Conservation (phyloP, 2,329 filamentous ascomycete genomes). For the Cladosporium sp. region DNA sequence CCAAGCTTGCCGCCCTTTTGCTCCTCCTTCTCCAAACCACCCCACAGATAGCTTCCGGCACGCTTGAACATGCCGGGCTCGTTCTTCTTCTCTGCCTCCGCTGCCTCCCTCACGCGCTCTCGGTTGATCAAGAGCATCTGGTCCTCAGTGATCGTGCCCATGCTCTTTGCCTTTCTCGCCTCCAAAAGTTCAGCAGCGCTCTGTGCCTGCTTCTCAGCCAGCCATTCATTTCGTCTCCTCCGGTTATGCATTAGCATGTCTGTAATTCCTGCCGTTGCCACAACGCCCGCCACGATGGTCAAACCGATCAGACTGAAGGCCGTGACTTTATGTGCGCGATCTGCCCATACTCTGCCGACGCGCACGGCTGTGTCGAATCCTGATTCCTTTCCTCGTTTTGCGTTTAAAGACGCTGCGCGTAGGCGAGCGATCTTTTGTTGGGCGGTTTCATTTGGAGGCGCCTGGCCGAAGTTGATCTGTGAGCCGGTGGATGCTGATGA, state of each 20-base stretch:
- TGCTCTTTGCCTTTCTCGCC: constrained; percentile 40
- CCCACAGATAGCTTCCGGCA: constrained; percentile 30
- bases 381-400: constrained; percentile 48
- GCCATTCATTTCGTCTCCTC: constrained; percentile 59
- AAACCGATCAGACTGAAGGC: constrained; percentile 58
- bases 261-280: constrained; percentile 61
- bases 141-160: constrained; percentile 45
- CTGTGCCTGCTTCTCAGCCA: constrained; percentile 49
- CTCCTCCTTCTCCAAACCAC: constrained; percentile 33
- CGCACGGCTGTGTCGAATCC: constrained; percentile 52
- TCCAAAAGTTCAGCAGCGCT: constrained; percentile 39
- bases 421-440: constrained; percentile 52
- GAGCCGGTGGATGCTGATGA: constrained; percentile 18
- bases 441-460: constrained; percentile 47
- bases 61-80: constrained; percentile 34
- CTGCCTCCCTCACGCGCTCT: constrained; percentile 61
- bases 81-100: constrained; percentile 40
- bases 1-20: constrained; percentile 34
- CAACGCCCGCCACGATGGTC: constrained; percentile 56
- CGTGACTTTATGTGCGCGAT: constrained; percentile 57
- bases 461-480: constrained; percentile 28
- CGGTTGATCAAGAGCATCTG: constrained; percentile 49
- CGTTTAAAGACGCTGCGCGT: constrained; percentile 44
- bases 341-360: constrained; percentile 53
- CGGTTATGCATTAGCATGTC: constrained; percentile 67